Evolutionary conservation across 192 early-diverging fungal genomes (phyloP).

Genomic region (Tieghemiomyces parasiticus): DNA sequence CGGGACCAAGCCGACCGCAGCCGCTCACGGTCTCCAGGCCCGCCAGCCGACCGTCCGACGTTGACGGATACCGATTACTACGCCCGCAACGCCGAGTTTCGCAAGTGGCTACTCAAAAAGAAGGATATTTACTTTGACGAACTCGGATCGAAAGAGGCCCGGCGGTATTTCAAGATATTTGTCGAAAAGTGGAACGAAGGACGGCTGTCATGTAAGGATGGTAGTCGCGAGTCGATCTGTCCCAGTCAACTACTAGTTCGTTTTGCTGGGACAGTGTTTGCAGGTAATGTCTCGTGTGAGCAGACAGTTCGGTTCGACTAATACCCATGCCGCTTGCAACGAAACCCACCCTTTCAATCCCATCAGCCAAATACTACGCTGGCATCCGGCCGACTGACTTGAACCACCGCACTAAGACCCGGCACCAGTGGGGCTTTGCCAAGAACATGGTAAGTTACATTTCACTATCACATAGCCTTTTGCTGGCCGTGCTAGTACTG

Average conservation of each 20-base stretch:
- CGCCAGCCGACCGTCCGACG: not conserved
- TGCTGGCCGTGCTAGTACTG: too few relatives aligned
- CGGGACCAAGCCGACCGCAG: not conserved
- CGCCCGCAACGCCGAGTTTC: conserved; percentile 58
- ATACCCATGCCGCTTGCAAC: too few relatives aligned
- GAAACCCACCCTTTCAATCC: too few relatives aligned
- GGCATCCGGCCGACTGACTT: conserved; percentile 52
- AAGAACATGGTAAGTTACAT: conserved; percentile 16
- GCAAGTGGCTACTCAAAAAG: conserved; percentile 60
- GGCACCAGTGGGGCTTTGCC: conserved; percentile 65
- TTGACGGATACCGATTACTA: conserved; percentile 58
- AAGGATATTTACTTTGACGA: conserved; percentile 66
- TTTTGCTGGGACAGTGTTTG: too few relatives aligned
- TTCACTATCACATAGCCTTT: conserved; percentile 22
- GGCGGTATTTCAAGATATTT: conserved; percentile 69
- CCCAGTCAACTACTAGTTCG: too few relatives aligned
- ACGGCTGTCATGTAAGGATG: conserved; percentile 39
- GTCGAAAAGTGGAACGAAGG: conserved; percentile 74
- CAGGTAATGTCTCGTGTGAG: too few relatives aligned
- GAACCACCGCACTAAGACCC: conserved; percentile 39
- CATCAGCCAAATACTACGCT: conserved; percentile 44
- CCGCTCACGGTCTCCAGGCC: too few relatives aligned
- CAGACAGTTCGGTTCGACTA: too few relatives aligned
- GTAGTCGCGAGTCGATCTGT: too few relatives aligned
- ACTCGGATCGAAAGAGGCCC: conserved; percentile 45